Percentiles rank a stretch among this genome's conserved stretches.
Conservation (phyloP, 2,329 filamentous ascomycete species). For the Onygenales sp. region DNA sequence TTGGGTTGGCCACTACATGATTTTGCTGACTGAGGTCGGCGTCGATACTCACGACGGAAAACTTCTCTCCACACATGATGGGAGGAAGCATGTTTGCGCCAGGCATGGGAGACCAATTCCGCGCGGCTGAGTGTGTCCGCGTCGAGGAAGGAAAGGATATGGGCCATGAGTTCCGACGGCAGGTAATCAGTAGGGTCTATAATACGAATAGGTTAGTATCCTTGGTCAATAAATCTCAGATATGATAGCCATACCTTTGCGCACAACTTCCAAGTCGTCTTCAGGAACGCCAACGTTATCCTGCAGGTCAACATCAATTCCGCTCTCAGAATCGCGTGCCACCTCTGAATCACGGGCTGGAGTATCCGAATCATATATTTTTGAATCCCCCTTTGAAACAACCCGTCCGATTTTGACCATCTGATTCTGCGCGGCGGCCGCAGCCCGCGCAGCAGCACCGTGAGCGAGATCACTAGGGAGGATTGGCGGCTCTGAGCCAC, state of each 20-base stretch:
- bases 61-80: constrained; percentile 53
- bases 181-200: constrained; percentile 46
- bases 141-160: constrained; percentile 52
- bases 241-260: constrained; percentile 22
- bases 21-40: constrained; percentile 26
- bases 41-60: constrained; percentile 48
- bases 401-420: constrained; percentile 21
- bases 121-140: constrained; percentile 45
- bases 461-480: constrained; percentile 30
- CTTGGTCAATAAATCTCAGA: not conserved
- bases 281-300: constrained; percentile 28
- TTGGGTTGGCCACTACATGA: constrained; percentile 6
- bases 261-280: constrained; percentile 25
- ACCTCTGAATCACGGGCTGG: constrained; percentile 16
- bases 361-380: constrained; percentile 13
- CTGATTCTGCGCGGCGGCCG: constrained; percentile 42
- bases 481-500: constrained; percentile 29
- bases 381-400: constrained; percentile 18
- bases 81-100: constrained; percentile 47
- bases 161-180: constrained; percentile 49
- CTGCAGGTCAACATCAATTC: constrained; percentile 37
- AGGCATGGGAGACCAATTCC: constrained; percentile 48
- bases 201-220: constrained; percentile 11
- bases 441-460: constrained; percentile 38
- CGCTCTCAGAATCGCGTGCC: constrained; percentile 38